phyloP scores from a whole-genome alignment of 371 early-diverging fungal species.

The Dichotomocladium elegans region DNA sequence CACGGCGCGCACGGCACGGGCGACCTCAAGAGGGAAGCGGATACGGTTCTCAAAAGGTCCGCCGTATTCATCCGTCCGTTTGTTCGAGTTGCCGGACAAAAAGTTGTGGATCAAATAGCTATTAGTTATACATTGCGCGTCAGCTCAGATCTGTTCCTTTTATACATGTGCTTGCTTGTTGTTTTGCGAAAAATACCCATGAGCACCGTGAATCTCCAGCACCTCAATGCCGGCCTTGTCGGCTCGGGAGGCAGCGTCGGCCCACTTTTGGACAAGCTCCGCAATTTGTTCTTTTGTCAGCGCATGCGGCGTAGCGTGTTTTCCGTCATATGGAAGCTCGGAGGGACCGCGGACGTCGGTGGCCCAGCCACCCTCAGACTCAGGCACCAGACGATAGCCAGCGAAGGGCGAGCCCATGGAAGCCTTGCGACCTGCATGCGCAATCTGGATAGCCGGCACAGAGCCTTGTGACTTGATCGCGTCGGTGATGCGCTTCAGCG shows the following conservation, averaged over 20 bases:
- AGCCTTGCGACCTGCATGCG: conserved; percentile 83
- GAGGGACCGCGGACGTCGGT: conserved; percentile 72
- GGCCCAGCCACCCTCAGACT: conserved; percentile 73
- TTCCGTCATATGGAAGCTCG: conserved; percentile 45
- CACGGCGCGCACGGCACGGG: conserved; percentile 59
- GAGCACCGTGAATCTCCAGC: conserved; percentile 82
- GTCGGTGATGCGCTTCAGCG: conserved; percentile 58
- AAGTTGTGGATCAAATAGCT: conserved; percentile 82
- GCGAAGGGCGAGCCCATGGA: conserved; percentile 49
- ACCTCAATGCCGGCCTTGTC: conserved; percentile 83
- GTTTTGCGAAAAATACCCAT: conserved; percentile 19
- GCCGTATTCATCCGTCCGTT: conserved; percentile 82
- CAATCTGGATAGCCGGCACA: conserved; percentile 72
- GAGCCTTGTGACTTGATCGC: conserved; percentile 61
- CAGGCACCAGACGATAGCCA: conserved; percentile 26
- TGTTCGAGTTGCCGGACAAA: conserved; percentile 75
- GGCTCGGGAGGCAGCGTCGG: conserved; percentile 66
- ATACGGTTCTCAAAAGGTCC: conserved; percentile 78
- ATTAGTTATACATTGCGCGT: conserved; percentile 22
- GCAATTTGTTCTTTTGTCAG: conserved; percentile 64
- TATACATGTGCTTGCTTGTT: not conserved
- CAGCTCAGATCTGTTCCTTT: not conserved
- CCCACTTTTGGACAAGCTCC: conserved; percentile 59
- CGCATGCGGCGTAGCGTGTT: conserved; percentile 54
- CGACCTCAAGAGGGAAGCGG: conserved; percentile 64